Base-by-base conservation (phyloP, 306 rosid species). In the Pyrus bretschneideri region DNA sequence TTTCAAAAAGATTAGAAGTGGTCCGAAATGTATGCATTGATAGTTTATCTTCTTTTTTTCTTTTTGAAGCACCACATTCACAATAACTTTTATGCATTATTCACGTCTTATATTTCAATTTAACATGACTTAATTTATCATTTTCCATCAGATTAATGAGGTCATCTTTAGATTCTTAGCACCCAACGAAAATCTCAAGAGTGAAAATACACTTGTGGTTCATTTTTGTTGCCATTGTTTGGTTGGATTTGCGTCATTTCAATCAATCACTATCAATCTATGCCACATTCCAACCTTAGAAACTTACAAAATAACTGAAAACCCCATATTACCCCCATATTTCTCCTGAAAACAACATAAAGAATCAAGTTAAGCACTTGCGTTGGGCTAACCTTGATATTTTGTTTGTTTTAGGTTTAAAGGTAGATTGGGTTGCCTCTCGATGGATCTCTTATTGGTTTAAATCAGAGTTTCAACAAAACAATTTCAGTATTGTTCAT, bases 301-400 rank as follows among this genome's bases (percentile, higher is more conserved):
- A 21, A 17, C 23, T 10, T 4, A 55, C 29, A 15, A 21, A 51
- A 6, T 17, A 51, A 19, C 2, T 5, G 35, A 55, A 38, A 22
- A 49, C 25, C 72, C 72, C 42, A 44, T 14, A 51, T 17, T 62
- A 19, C 76, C 80, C 80, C 80, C 80, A 7, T 42, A 19, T 11
- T 6, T 54, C 23, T 6, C 68, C 72, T 9, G 49, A 64, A 61
- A 61, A 49, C 76, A 75, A 38, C 80, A 64, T 10, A 29, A 3
- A 30, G 1, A 45, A 19, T 18, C 11, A 49, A 49, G 55, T 49
- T 14, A 49, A 15, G 18, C 55, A 42, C 18, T 15, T 45, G 1
- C 3, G 77, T 23, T 23, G 19, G 67, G 14, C 1, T 40, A 9
- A n/a, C 4, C 3, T 11, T n/a, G 5, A 2, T 49, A 11, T 25